A percentile compares a stretch with the other conserved stretches of the same genome.
phyloP scores from a whole-genome alignment of 2,329 filamentous ascomycete species.

The Mycocentrospora acerina region DNA sequence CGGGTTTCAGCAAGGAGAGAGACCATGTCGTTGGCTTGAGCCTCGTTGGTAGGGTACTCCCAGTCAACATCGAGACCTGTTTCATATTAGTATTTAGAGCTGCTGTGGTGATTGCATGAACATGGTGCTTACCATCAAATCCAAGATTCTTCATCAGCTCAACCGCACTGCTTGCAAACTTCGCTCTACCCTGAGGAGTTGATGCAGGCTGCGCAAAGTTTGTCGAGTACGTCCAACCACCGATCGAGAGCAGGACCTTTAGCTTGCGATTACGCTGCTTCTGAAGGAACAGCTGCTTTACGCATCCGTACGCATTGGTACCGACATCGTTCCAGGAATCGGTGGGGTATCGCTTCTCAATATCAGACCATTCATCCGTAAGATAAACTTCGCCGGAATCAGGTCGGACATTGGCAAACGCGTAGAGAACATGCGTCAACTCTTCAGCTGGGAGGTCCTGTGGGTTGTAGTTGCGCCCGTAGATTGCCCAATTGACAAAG shows the following conservation, averaged over 20 bases:
- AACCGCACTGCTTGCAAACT: conserved; percentile 38
- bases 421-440: conserved; percentile 42
- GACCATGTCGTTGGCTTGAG: conserved; percentile 38
- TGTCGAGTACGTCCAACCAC: conserved; percentile 43
- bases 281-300: conserved; percentile 39
- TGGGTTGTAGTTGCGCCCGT: conserved; percentile 40
- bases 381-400: conserved; percentile 42
- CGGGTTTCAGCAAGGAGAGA: conserved; percentile 33
- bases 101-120: not conserved
- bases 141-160: conserved; percentile 36
- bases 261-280: conserved; percentile 42
- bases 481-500: conserved; percentile 45
- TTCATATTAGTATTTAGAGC: not conserved
- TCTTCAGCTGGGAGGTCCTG: conserved; percentile 36
- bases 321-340: conserved; percentile 45
- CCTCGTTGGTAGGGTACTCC: conserved; percentile 37
- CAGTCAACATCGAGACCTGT: conserved; percentile 40
- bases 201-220: conserved; percentile 39
- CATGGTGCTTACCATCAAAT: conserved; percentile 33
- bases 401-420: conserved; percentile 41
- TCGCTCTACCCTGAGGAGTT: conserved; percentile 30
- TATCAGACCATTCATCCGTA: conserved; percentile 41
- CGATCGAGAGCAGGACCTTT: conserved; percentile 41
- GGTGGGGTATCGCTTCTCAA: conserved; percentile 40
- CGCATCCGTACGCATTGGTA: conserved; percentile 41